A percentile compares a stretch with the other conserved stretches of the same genome.
These are phyloP conservation scores for Aegilops bicornis DNA, from an alignment of 176 grass and related monocot genomes.

Conservation along the genomic window DNA sequence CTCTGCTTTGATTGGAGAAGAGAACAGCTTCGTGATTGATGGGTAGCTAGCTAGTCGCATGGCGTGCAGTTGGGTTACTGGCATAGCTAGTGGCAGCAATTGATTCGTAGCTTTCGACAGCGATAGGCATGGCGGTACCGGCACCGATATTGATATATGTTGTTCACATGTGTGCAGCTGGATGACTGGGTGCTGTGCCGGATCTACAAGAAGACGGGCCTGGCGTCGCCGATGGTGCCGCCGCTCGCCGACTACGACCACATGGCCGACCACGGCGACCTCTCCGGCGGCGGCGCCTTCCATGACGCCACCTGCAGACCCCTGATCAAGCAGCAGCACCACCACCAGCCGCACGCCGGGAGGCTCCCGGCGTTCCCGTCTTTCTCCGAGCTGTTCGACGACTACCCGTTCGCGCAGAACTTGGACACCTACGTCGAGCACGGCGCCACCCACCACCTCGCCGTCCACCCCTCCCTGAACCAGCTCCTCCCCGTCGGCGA, in stretches of 20 bases:
- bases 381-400: conserved; percentile 39
- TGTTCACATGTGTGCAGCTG: conserved; percentile 37
- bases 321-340: neutral
- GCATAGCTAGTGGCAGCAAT: neutral
- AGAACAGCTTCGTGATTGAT: neutral
- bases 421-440: conserved; percentile 6
- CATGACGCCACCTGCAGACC: neutral
- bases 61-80: neutral
- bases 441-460: neutral
- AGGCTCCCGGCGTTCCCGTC: conserved; percentile 28
- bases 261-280: conserved; percentile 34
- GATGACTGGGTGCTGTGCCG: conserved; percentile 98
- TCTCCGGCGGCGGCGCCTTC: neutral
- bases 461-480: conserved; percentile 48
- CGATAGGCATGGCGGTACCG: neutral
- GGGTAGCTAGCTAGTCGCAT: neutral
- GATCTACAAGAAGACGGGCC: conserved; percentile 79
- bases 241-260: conserved; percentile 50
- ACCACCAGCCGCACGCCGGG: neutral
- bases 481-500: conserved; percentile 29
- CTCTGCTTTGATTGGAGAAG: neutral
- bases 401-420: conserved; percentile 31
- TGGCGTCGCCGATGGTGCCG: conserved; percentile 40
- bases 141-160: neutral
- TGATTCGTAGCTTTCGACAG: conserved; percentile 29